Conservation (phyloP, 2,329 filamentous ascomycete genomes). For the Blastomyces silverae region DNA sequence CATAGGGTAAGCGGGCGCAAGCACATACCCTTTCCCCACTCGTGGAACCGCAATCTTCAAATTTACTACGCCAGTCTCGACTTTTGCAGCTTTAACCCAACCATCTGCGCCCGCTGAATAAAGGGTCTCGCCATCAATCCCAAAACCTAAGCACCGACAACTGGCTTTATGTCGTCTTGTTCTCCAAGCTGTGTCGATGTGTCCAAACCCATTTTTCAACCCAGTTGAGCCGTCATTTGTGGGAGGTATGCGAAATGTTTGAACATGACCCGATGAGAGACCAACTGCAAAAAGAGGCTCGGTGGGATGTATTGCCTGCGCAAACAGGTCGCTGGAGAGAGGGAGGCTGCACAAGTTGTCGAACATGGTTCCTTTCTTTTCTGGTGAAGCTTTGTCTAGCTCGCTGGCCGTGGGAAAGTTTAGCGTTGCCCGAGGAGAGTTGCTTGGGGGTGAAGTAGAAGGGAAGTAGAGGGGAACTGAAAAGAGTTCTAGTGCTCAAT, state of each 20-base stretch:
- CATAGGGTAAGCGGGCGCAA: not conserved
- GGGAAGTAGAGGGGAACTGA: not conserved
- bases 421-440: not conserved
- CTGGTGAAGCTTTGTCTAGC: not conserved
- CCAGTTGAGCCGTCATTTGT: conserved; percentile 46
- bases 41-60: conserved; percentile 74
- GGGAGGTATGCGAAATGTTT: conserved; percentile 69
- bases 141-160: conserved; percentile 75
- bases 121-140: conserved; percentile 64
- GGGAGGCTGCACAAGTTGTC: conserved; percentile 89
- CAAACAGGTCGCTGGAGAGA: conserved; percentile 77
- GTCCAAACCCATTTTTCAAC: conserved; percentile 57
- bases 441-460: not conserved
- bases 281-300: conserved; percentile 82
- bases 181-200: conserved; percentile 76
- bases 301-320: conserved; percentile 76
- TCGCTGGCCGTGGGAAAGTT: not conserved
- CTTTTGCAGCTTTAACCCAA: conserved; percentile 55
- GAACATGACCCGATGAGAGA: conserved; percentile 74
- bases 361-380: conserved; percentile 55
- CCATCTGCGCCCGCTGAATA: conserved; percentile 58
- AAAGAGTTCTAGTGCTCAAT: not conserved
- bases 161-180: conserved; percentile 90
- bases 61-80: conserved; percentile 58
- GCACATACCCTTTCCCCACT: conserved; percentile 37